Evolutionary conservation across 345 rosid genomes (phyloP).

Genomic region (Brassica napus): DNA sequence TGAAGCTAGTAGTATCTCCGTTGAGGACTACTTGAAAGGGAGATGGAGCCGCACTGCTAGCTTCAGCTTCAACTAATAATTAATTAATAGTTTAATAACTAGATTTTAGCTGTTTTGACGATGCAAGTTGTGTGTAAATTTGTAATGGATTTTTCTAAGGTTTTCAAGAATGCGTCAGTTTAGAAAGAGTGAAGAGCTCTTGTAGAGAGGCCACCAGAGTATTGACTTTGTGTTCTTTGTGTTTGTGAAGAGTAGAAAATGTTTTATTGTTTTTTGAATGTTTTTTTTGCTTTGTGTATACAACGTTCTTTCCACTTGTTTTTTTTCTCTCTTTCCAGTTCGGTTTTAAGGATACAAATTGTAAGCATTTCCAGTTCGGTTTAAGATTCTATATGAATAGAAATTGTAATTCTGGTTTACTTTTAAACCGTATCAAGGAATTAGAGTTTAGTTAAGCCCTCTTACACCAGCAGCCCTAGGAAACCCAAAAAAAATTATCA

Average conservation of each 20-base stretch:
- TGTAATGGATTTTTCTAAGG: constrained; percentile 25
- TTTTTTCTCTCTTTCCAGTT: not conserved
- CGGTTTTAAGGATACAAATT: not conserved
- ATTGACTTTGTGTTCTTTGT: constrained; percentile 16
- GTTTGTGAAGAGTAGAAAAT: constrained; percentile 8
- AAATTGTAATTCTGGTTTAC: not conserved
- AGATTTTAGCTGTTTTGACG: constrained; percentile 22
- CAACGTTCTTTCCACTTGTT: not conserved
- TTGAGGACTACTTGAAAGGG: constrained; percentile 77
- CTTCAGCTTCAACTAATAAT: constrained; percentile 50
- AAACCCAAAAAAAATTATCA: not conserved
- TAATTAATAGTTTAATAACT: constrained; percentile 8
- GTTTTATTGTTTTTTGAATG: not conserved
- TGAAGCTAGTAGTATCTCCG: constrained; percentile 53
- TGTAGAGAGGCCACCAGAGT: constrained; percentile 15
- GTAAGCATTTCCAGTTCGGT: not conserved
- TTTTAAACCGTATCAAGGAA: not conserved
- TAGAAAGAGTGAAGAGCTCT: constrained; percentile 29
- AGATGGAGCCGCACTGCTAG: constrained; percentile 81
- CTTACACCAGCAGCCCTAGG: not conserved
- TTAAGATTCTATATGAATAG: not conserved
- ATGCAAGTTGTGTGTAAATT: constrained; percentile 36
- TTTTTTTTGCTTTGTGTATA: not conserved
- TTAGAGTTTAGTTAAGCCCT: not conserved
- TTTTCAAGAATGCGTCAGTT: constrained; percentile 17